These are phyloP conservation scores for Ascochyta pisi DNA, from an alignment of 2,329 filamentous ascomycete species.

Conservation along the genomic window DNA sequence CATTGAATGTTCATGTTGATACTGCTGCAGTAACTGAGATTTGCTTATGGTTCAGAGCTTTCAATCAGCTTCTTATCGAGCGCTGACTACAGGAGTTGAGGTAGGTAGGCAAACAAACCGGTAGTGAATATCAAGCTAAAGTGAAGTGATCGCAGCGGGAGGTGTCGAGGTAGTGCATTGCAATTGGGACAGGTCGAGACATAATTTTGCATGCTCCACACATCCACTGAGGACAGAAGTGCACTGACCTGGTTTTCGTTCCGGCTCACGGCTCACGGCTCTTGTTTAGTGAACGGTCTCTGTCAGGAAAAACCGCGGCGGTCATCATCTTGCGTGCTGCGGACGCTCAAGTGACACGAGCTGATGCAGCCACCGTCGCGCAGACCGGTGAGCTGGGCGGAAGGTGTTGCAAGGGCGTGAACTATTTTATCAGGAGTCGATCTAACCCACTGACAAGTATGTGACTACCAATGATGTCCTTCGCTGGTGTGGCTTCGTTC, in stretches of 20 bases:
- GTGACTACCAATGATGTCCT: too few species aligned
- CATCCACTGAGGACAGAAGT: background rate
- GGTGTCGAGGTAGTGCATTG: too few species aligned
- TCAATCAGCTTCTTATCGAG: too few species aligned
- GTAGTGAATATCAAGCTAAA: too few species aligned
- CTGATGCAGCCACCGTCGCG: slow-evolving; percentile 2
- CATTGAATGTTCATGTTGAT: background rate
- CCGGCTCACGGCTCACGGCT: background rate
- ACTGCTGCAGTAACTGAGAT: background rate
- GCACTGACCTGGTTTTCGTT: background rate
- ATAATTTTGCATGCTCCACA: background rate
- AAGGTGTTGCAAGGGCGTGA: slow-evolving; percentile 5
- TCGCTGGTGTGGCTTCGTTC: background rate
- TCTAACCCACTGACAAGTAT: background rate
- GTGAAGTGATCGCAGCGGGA: too few species aligned
- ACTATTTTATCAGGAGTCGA: background rate
- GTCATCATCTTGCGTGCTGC: background rate
- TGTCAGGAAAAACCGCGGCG: background rate
- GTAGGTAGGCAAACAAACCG: too few species aligned
- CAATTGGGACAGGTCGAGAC: background rate
- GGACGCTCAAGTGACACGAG: background rate
- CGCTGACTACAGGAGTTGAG: too few species aligned
- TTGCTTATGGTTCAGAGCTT: background rate
- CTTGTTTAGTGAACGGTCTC: background rate
- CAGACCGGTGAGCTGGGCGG: background rate